Base-by-base conservation (phyloP, 2,329 filamentous ascomycete species). In the Orbilia blumenaviensis region DNA sequence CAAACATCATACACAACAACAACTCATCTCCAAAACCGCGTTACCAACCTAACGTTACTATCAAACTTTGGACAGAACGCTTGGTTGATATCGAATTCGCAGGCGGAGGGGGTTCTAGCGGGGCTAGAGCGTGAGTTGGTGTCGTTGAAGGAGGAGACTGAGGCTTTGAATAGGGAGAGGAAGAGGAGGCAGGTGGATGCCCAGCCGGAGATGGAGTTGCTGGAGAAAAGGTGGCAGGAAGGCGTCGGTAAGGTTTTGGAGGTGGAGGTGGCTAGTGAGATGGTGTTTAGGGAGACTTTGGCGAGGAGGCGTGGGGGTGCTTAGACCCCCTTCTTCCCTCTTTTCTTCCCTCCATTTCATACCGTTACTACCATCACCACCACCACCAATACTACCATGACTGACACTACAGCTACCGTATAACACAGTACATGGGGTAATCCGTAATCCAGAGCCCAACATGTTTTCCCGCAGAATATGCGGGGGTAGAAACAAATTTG, bases 81-180 rank as follows among this genome's bases (percentile, higher is more conserved):
- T 8, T 98, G 95, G 94, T 86, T 99, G 66, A 87, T 96, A 7
- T 89, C 89, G 4, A 99, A 99, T 83, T 88, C 90, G 80, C 89
- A 92, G 79, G 83, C 93, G 18, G 94, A 97, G 83, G 88, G 88
- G 46, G 87, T 92, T 44, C 83, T 96, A 61, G 86, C 87, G 60
- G 83, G 83, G 10, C 81, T 96, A 25, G 94, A 98, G 85, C 85
- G 86, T 48, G 93, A 97, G 80, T 85, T 98, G 58, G 89, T 89
- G 12, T 86, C 85, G 41, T 84, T 87, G 18, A 90, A 89, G 82
- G 86, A 87, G 72, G 89, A 91, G 78, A 87, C 93, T 54, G 93
- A 97, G 81, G 82, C 87, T 38, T 85, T 95, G 8, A 93, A 94
- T 78, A 85, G 90, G 73, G 85, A 88, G 80, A 86, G 95, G 69